Conservation (phyloP, 257 asterid species). For the Linderniella brevidens region DNA sequence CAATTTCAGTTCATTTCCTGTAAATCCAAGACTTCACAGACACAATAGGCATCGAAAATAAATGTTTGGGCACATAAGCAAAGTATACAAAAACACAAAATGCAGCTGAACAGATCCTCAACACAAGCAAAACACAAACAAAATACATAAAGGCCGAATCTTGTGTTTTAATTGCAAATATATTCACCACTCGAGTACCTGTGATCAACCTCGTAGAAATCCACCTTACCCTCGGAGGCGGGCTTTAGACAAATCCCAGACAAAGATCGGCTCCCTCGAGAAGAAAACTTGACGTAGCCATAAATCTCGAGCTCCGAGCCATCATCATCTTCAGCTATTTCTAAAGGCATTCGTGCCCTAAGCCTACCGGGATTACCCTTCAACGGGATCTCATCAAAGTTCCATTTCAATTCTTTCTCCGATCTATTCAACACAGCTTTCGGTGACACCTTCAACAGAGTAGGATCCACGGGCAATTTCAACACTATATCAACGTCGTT, state of each 20-base stretch:
- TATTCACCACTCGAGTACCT: conserved; percentile 68
- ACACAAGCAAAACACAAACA: too few relatives aligned
- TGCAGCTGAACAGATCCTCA: too few relatives aligned
- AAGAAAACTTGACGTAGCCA: conserved; percentile 61
- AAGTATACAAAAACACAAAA: too few relatives aligned
- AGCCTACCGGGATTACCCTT: conserved; percentile 73
- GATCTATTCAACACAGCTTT: conserved; percentile 86
- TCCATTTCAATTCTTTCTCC: conserved; percentile 84
- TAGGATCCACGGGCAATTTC: conserved; percentile 81
- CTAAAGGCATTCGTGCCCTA: conserved; percentile 82
- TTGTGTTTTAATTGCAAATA: conserved; percentile 39
- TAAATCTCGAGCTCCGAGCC: conserved; percentile 60
- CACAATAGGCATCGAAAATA: too few relatives aligned
- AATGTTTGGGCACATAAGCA: too few relatives aligned
- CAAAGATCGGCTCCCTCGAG: conserved; percentile 45
- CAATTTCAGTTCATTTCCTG: too few relatives aligned
- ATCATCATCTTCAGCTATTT: conserved; percentile 61
- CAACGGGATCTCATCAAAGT: conserved; percentile 65
- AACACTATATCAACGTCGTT: conserved; percentile 57
- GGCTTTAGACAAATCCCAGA: conserved; percentile 74
- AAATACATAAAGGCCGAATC: conserved; percentile 3
- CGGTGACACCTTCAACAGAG: conserved; percentile 69
- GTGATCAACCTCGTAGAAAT: conserved; percentile 78
- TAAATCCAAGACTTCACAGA: too few relatives aligned
- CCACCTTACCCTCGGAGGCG: conserved; percentile 75